Evolutionary conservation across 176 grass and related monocot species (phyloP), one percentile per base, ranked within the genome.

Genomic region (Aegilops sharonensis): DNA sequence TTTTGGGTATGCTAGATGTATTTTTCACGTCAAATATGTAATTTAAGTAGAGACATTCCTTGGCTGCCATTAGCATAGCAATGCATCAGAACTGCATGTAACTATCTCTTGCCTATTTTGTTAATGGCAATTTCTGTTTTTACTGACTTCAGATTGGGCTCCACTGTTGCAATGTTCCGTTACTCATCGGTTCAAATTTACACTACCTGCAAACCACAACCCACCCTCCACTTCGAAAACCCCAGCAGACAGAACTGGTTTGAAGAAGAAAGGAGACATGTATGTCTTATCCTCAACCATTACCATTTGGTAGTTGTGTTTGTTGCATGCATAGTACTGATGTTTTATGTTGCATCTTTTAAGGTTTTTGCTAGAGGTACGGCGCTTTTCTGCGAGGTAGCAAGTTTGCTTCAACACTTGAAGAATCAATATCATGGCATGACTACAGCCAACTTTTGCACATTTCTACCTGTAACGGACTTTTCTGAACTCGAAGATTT

Each of bases 111-210:
- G 42, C 27, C 57, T 45, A 15, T 36, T 91, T 47, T 76, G 67
- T 64, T 84, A 15, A 67, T 48, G 39, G 24, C 64, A 81, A 12
- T 72, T 70, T 62, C 24, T 76, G 1, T 56, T 70, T 62, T 62
- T 64, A 74, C 75, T 57, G 39, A 86, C 83, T 91, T 78, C 94
- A 99, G 97, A 72, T 75, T 96, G 91, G 97, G 97, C 50, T 92
- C 94, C 18, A 99, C 87, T 83, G 97, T 97, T 89, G 97, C 97
- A 30, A 88, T 96, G 85, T 97, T 96, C 82, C 89, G 92, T 81
- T 99, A 99, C 76, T 96, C 94, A 42, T 80, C 94, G 15, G 94
- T 97, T 79, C 89, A 99, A 89, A 92, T 99, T 86, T 99, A 94
- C 78, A 24, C 80, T 57, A 93, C 97, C 17, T 99, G 90, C 89